phyloP scores from a whole-genome alignment of 1,139 yeast species.

The Kurtzmaniella natalensis region DNA sequence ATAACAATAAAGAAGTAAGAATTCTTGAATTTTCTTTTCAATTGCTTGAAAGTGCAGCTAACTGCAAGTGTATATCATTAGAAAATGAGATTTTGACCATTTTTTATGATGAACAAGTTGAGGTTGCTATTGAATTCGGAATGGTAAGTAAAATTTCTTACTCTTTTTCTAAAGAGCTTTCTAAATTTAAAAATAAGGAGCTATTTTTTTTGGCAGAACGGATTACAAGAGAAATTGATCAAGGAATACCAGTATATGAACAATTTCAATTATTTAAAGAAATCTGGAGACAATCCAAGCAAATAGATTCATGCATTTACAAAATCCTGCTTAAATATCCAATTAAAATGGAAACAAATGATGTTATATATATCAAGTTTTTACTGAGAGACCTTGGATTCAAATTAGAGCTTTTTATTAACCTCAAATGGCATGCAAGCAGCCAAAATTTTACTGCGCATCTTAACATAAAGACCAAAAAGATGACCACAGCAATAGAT shows the following conservation, averaged over 20 bases:
- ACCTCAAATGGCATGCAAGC: neutral
- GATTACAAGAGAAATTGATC: constrained; percentile 10
- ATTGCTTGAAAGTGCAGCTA: constrained; percentile 20
- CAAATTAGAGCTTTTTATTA: constrained; percentile 4
- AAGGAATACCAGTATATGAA: constrained; percentile 8
- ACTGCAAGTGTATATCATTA: constrained; percentile 14
- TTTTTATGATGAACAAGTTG: constrained; percentile 14
- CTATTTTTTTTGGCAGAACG: constrained; percentile 4
- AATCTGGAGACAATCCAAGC: constrained; percentile 18
- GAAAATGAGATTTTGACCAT: constrained; percentile 12
- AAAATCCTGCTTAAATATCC: constrained; percentile 28
- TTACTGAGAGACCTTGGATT: constrained; percentile 1
- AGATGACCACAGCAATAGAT: constrained; percentile 2
- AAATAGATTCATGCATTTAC: constrained; percentile 25
- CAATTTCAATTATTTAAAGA: constrained; percentile 15
- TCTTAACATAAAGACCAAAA: neutral
- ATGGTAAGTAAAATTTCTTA: constrained; percentile 2
- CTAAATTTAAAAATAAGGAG: constrained; percentile 6
- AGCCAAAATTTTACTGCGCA: neutral
- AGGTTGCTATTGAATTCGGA: constrained; percentile 13
- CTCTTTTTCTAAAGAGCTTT: neutral
- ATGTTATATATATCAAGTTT: constrained; percentile 3
- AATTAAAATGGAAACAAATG: constrained; percentile 11
- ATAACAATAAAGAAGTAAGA: constrained; percentile 22
- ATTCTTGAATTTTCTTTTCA: constrained; percentile 20